Conservation (phyloP, 1,139 yeast species). For the Trichomonascaceae sp. region DNA sequence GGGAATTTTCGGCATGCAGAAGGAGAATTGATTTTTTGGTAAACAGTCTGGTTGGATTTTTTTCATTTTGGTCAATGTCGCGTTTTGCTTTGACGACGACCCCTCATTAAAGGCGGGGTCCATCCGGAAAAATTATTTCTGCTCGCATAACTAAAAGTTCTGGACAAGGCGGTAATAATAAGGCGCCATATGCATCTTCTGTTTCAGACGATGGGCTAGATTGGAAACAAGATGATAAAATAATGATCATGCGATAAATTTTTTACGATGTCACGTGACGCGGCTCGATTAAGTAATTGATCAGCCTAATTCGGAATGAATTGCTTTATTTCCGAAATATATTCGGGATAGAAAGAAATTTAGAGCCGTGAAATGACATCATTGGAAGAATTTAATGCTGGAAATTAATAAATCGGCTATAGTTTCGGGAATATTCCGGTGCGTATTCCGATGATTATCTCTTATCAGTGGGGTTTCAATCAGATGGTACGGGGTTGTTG, state of each 20-base stretch:
- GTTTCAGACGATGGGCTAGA: no score
- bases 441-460: no score
- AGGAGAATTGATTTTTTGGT: no score
- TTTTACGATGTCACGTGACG: not conserved
- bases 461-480: no score
- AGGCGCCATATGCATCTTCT: not conserved
- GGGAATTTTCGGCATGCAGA: no score
- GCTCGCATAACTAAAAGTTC: not conserved
- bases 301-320: not conserved
- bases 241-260: not conserved
- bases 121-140: not conserved
- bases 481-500: no score
- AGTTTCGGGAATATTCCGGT: not conserved
- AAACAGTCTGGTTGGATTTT: no score
- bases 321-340: not conserved
- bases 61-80: not conserved
- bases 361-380: not conserved
- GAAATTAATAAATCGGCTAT: no score
- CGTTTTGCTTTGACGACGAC: no score
- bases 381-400: not conserved
- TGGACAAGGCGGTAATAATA: not conserved
- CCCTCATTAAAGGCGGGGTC: not conserved
- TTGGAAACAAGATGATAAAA: not conserved
- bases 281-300: not conserved
- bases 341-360: not conserved